A percentile compares a stretch with the other conserved stretches of the same genome.
Evolutionary conservation across 2,329 filamentous ascomycete species (phyloP).

Genomic region (Diatrype stigma): DNA sequence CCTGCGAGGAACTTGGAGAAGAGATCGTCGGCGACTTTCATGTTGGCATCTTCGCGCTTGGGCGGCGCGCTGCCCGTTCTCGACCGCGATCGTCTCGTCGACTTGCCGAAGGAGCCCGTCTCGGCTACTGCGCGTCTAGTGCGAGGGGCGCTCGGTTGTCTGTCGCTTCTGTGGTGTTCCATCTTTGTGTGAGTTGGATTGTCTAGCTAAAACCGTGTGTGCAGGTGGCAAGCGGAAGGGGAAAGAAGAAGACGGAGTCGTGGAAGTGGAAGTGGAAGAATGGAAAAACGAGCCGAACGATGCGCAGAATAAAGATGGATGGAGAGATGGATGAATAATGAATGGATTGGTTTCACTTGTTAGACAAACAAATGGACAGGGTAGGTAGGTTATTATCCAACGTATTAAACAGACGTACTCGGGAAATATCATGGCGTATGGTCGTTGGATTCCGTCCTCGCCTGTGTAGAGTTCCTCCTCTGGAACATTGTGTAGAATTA

Average conservation of each 20-base stretch:
- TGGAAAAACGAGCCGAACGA: not conserved
- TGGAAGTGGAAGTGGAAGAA: not conserved
- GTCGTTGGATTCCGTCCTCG: constrained; percentile 60
- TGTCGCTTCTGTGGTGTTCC: constrained; percentile 44
- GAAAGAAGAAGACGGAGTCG: not conserved
- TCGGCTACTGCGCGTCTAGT: constrained; percentile 53
- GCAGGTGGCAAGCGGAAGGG: no score
- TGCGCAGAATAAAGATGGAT: not conserved
- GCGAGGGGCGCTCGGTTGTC: constrained; percentile 43
- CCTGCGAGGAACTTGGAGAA: constrained; percentile 56
- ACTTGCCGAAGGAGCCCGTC: constrained; percentile 63
- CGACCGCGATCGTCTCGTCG: constrained; percentile 59
- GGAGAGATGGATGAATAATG: not conserved
- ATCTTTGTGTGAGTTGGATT: constrained; percentile 12
- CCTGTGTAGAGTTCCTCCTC: constrained; percentile 65
- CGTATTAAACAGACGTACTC: constrained; percentile 45
- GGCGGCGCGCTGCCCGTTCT: constrained; percentile 53
- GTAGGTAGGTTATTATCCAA: no score
- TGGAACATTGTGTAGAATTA: constrained; percentile 65
- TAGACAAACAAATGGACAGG: no score
- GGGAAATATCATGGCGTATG: constrained; percentile 63
- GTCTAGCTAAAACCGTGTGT: no score
- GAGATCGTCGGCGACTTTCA: constrained; percentile 57
- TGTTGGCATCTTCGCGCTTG: constrained; percentile 57
- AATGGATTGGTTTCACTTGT: not conserved